phyloP scores from a whole-genome alignment of 1,284 basidiomycete genomes.

The Ceratobasidium sp. region DNA sequence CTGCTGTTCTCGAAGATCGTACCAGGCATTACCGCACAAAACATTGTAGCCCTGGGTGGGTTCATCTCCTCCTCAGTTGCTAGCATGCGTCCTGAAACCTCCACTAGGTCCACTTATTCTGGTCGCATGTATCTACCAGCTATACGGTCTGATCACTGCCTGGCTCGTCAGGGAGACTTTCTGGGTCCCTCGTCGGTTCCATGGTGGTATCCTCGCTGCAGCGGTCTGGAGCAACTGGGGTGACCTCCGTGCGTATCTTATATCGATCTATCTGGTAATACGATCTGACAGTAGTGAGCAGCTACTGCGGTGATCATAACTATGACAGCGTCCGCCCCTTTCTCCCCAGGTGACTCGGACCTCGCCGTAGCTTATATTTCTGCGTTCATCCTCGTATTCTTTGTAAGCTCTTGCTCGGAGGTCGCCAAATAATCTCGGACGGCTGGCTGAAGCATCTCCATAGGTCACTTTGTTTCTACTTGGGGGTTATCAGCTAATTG shows the following conservation, averaged over 20 bases:
- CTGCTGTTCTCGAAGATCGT: conserved; percentile 85
- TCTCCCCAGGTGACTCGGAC: conserved; percentile 66
- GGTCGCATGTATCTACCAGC: conserved; percentile 68
- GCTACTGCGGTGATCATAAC: conserved; percentile 75
- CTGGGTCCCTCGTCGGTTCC: conserved; percentile 83
- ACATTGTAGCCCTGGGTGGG: conserved; percentile 72
- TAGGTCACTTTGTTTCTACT: conserved; percentile 75
- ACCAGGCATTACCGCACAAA: conserved; percentile 76
- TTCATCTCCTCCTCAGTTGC: conserved; percentile 51
- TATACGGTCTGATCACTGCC: conserved; percentile 67
- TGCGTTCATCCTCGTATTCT: conserved; percentile 62
- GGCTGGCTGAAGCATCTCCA: too few species aligned
- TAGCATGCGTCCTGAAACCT: not conserved
- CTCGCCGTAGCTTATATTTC: conserved; percentile 75
- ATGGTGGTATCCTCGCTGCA: conserved; percentile 74
- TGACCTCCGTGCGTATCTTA: conserved; percentile 71
- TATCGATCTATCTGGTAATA: not conserved
- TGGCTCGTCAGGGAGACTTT: conserved; percentile 74
- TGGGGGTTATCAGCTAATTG: conserved; percentile 67
- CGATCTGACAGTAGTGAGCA: conserved; percentile 51
- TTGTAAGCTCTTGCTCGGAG: conserved; percentile 55
- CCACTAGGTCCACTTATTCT: conserved; percentile 68
- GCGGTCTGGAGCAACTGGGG: conserved; percentile 76
- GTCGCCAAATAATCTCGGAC: too few species aligned
- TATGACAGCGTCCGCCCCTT: conserved; percentile 67